Conservation (phyloP, 345 rosid genomes). For the Linum trigynum region DNA sequence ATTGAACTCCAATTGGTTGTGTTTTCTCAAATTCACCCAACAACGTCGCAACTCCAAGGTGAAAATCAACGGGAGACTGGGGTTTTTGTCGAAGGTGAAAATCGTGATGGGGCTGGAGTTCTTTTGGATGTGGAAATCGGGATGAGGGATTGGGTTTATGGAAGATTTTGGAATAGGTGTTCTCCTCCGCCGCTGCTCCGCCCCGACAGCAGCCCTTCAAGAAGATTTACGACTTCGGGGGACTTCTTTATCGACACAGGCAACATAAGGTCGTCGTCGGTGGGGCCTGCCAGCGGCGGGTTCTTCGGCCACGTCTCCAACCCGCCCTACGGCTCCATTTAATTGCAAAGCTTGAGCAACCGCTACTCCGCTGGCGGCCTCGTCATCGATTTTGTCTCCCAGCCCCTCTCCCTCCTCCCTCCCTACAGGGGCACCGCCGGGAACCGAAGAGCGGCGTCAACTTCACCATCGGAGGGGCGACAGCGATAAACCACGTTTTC, state of each 20-base stretch:
- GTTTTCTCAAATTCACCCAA: too few species aligned
- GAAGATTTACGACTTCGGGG: conserved; percentile 72
- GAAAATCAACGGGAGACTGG: too few species aligned
- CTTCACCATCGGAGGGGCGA: conserved; percentile 88
- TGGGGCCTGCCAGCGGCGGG: conserved; percentile 50
- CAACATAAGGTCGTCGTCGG: conserved; percentile 43
- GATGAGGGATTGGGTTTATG: too few species aligned
- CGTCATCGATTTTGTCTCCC: conserved; percentile 70
- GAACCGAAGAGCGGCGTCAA: conserved; percentile 32
- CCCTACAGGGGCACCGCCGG: conserved; percentile 45
- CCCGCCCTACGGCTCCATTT: conserved; percentile 69
- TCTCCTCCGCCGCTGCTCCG: conserved; percentile 7
- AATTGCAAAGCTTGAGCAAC: conserved; percentile 68
- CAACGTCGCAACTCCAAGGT: too few species aligned
- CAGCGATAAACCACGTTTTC: conserved; percentile 63
- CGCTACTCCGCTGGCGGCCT: conserved; percentile 88
- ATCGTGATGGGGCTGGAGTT: too few species aligned
- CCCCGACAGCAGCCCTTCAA: conserved; percentile 41
- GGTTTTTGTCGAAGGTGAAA: too few species aligned
- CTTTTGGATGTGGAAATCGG: too few species aligned
- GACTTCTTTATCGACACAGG: conserved; percentile 96
- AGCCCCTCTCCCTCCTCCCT: conserved; percentile 54
- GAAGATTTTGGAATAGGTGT: too few species aligned
- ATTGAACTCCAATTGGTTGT: too few species aligned
- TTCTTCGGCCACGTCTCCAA: conserved; percentile 62